A percentile compares a stretch with the other conserved stretches of the same genome.
Conservation (phyloP, 495 filamentous ascomycete genomes). For the Xylaria nigripes region DNA sequence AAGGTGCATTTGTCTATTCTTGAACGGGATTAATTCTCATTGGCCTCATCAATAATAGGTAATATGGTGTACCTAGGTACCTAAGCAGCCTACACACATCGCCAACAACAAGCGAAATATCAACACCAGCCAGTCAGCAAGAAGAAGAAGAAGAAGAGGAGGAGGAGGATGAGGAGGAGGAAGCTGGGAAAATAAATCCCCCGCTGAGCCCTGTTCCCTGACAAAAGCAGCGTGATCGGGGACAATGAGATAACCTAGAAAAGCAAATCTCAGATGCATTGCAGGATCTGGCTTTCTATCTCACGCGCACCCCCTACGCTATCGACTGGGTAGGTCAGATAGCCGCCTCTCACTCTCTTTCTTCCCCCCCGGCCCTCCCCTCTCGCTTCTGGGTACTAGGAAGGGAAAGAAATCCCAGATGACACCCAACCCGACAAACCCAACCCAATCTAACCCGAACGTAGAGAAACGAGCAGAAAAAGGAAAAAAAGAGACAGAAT, state of each 20-base stretch:
- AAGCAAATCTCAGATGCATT: slow-evolving; percentile 23
- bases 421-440: no score
- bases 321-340: neutral
- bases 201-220: slow-evolving; percentile 24
- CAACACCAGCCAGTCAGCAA: neutral
- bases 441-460: neutral
- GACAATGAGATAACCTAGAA: neutral
- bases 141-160: neutral
- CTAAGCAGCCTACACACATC: neutral
- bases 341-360: no score
- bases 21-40: slow-evolving; percentile 10
- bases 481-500: neutral
- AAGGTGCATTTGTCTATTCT: no score
- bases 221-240: slow-evolving; percentile 23
- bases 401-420: neutral
- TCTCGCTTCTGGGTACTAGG: neutral
- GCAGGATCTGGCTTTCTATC: slow-evolving; percentile 27
- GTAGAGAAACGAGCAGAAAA: neutral
- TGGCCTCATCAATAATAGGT: slow-evolving; percentile 12
- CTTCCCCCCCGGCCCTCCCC: no score
- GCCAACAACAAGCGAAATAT: no score
- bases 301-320: neutral
- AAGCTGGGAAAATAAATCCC: neutral
- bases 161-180: no score
- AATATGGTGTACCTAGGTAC: neutral